These are phyloP conservation scores for Lactuca sativa DNA, from an alignment of 129 eudicot genomes.

Conservation along the genomic window DNA sequence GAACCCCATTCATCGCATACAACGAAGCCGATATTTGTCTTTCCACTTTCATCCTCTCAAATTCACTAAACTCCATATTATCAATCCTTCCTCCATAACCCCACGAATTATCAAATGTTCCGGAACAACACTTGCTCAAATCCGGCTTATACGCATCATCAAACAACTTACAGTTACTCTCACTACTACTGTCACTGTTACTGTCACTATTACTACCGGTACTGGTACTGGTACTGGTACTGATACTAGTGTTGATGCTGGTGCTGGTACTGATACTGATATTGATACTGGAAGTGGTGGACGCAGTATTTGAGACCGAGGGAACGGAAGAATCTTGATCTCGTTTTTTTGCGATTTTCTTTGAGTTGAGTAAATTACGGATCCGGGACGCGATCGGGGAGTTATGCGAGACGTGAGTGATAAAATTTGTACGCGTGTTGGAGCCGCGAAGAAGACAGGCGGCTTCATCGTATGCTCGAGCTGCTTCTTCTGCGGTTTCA, in stretches of 20 bases:
- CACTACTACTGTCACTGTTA: constrained; percentile 16
- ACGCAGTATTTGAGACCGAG: constrained; percentile 5
- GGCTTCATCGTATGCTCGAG: constrained; percentile 85
- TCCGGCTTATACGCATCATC: constrained; percentile 77
- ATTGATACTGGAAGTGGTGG: constrained; percentile 14
- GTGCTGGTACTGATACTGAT: neutral
- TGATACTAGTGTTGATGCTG: neutral
- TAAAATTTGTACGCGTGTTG: constrained; percentile 67
- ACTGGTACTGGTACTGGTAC: constrained; percentile 1
- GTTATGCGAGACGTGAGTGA: constrained; percentile 56
- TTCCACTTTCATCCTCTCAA: constrained; percentile 81
- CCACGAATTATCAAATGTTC: constrained; percentile 36
- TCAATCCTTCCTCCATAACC: constrained; percentile 31
- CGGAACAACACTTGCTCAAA: constrained; percentile 45
- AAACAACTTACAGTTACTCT: constrained; percentile 35
- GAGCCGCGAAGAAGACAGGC: constrained; percentile 83
- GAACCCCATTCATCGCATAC: constrained; percentile 72
- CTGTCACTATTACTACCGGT: constrained; percentile 8
- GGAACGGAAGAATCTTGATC: constrained; percentile 21
- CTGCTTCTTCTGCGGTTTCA: constrained; percentile 87
- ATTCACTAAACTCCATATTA: constrained; percentile 50
- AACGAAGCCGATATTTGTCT: constrained; percentile 82
- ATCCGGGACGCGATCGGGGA: constrained; percentile 78
- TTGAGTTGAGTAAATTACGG: constrained; percentile 59
- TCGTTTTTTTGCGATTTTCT: constrained; percentile 44